phyloP scores from a whole-genome alignment of 495 filamentous ascomycete species.

The Penicillium angulare region DNA sequence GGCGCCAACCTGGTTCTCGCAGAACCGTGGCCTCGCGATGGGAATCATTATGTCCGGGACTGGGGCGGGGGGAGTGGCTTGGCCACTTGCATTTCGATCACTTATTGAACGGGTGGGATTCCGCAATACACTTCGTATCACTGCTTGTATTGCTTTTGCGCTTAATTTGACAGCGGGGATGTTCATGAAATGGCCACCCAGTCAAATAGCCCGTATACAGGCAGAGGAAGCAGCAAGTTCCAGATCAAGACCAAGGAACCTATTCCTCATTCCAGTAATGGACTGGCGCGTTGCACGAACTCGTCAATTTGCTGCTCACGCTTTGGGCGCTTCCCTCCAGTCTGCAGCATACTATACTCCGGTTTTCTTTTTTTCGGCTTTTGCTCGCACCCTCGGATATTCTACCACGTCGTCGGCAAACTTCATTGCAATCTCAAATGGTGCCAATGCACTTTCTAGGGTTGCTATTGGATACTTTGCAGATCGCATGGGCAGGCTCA shows the following conservation, averaged over 20 bases:
- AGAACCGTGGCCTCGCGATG: slow-evolving; percentile 37
- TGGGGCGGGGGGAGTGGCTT: slow-evolving; percentile 33
- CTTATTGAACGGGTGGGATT: slow-evolving; percentile 33
- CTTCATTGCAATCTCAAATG: slow-evolving; percentile 33
- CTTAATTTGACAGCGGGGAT: slow-evolving; percentile 23
- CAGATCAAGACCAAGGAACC: not conserved
- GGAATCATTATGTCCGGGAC: slow-evolving; percentile 37
- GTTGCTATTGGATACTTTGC: slow-evolving; percentile 24
- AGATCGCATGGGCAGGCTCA: slow-evolving; percentile 52
- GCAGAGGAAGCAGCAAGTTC: slow-evolving; percentile 18
- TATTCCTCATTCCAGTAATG: slow-evolving; percentile 27
- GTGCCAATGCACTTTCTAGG: slow-evolving; percentile 26
- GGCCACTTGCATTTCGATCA: slow-evolving; percentile 32
- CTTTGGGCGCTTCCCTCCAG: slow-evolving; percentile 31
- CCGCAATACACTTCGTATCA: slow-evolving; percentile 38
- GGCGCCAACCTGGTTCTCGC: slow-evolving; percentile 34
- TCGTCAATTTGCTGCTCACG: slow-evolving; percentile 35
- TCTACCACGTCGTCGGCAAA: slow-evolving; percentile 32
- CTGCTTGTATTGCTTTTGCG: slow-evolving; percentile 29
- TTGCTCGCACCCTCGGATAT: slow-evolving; percentile 38
- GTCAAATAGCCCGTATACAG: slow-evolving; percentile 20
- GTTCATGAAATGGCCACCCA: slow-evolving; percentile 32
- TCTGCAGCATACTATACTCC: slow-evolving; percentile 41
- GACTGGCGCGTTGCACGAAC: slow-evolving; percentile 30
- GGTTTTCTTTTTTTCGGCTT: slow-evolving; percentile 40